Percentiles rank a stretch among this genome's conserved stretches.
phyloP scores from a whole-genome alignment of 2,329 filamentous ascomycete species.

The Ampelomyces quisqualis region DNA sequence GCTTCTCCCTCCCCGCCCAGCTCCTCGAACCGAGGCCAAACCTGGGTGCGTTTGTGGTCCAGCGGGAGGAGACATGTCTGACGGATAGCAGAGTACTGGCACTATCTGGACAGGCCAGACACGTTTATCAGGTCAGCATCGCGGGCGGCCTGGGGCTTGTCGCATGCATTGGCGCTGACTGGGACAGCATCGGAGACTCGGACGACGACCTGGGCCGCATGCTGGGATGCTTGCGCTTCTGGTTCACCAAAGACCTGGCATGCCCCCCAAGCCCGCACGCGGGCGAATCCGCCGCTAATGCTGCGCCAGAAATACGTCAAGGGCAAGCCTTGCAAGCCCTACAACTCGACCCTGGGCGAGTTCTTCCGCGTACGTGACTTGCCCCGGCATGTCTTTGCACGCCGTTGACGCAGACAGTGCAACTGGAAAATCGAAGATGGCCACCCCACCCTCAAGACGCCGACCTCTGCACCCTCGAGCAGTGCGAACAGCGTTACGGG shows the following conservation, averaged over 20 bases:
- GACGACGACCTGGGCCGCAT: slow-evolving; percentile 90
- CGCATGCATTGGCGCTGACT: slow-evolving; percentile 39
- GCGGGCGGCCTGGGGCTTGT: not conserved
- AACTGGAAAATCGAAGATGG: slow-evolving; percentile 92
- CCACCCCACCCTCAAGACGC: slow-evolving; percentile 59
- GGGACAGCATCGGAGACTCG: slow-evolving; percentile 72
- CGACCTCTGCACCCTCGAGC: slow-evolving; percentile 45
- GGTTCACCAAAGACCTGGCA: slow-evolving; percentile 95
- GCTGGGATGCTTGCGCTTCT: slow-evolving; percentile 91
- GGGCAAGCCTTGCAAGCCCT: slow-evolving; percentile 97
- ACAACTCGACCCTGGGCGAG: slow-evolving; percentile 94
- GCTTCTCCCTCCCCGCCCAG: slow-evolving; percentile 94
- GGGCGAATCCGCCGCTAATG: slow-evolving; percentile 20
- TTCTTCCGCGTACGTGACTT: slow-evolving; percentile 77
- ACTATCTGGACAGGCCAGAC: slow-evolving; percentile 92
- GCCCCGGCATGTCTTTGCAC: not conserved
- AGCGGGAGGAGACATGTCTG: slow-evolving; percentile 18
- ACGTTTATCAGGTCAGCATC: slow-evolving; percentile 69
- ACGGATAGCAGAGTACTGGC: slow-evolving; percentile 79
- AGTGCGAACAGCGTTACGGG: slow-evolving; percentile 40
- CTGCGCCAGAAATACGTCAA: slow-evolving; percentile 84
- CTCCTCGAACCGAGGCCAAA: slow-evolving; percentile 95
- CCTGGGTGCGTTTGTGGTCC: slow-evolving; percentile 57
- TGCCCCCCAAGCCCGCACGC: slow-evolving; percentile 16
- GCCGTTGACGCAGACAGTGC: slow-evolving; percentile 58